Conservation (phyloP, 106 monocot genomes). For the Allium cepa region DNA sequence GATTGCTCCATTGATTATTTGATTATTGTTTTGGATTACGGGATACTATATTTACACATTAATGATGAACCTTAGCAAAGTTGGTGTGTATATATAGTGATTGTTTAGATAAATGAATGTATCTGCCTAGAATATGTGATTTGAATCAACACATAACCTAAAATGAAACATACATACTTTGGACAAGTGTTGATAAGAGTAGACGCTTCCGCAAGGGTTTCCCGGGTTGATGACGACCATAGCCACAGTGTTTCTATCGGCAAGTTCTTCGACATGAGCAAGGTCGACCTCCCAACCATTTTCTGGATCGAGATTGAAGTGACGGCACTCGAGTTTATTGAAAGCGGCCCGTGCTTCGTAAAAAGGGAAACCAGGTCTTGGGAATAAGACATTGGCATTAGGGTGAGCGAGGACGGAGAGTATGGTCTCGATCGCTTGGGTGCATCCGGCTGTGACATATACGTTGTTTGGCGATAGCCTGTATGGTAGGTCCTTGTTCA, state of each 20-base stretch:
- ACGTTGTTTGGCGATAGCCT: slow-evolving; percentile 45
- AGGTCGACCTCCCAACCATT: slow-evolving; percentile 62
- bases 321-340: slow-evolving; percentile 31
- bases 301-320: slow-evolving; percentile 55
- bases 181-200: slow-evolving; percentile 38
- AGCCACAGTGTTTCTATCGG: slow-evolving; percentile 52
- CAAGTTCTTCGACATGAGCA: slow-evolving; percentile 33
- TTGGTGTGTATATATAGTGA: too few relatives aligned
- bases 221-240: slow-evolving; percentile 59
- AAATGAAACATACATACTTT: slow-evolving; percentile 14
- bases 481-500: slow-evolving; percentile 41
- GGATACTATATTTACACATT: too few relatives aligned
- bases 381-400: slow-evolving; percentile 55
- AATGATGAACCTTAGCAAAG: too few relatives aligned
- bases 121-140: too few relatives aligned
- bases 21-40: too few relatives aligned
- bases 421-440: slow-evolving; percentile 46
- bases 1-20: too few relatives aligned
- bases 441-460: slow-evolving; percentile 42
- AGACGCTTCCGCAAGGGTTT: slow-evolving; percentile 64
- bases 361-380: slow-evolving; percentile 50
- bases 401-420: slow-evolving; percentile 43
- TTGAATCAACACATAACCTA: too few relatives aligned
- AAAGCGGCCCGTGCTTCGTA: slow-evolving; percentile 36
- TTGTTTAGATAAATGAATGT: too few relatives aligned